A percentile compares a stretch with the other conserved stretches of the same genome.
Evolutionary conservation across 345 rosid genomes (phyloP).

Genomic region (Arabis hirsuta): DNA sequence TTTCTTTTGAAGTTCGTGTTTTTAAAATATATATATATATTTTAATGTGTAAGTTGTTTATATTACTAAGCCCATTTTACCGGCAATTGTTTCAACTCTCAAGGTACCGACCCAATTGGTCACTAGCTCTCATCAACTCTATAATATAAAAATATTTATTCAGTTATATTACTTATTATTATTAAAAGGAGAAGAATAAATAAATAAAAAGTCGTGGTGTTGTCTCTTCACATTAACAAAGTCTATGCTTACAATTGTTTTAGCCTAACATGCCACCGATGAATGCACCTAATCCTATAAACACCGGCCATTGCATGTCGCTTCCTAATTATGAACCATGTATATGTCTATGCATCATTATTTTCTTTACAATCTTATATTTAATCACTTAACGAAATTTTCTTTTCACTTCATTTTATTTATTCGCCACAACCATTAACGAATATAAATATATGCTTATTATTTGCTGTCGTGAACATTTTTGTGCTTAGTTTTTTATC

Average conservation of each 20-base stretch:
- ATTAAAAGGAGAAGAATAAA: not conserved
- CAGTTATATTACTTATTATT: conserved; percentile 10
- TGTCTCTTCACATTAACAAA: conserved; percentile 42
- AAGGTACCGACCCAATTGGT: conserved; percentile 10
- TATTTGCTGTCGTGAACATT: conserved; percentile 42
- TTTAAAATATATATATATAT: too few relatives aligned
- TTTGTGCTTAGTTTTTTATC: conserved; percentile 35
- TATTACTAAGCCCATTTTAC: conserved; percentile 4
- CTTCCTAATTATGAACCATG: conserved; percentile 42
- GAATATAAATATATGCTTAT: conserved; percentile 19
- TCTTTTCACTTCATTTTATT: not conserved
- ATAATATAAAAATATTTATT: not conserved
- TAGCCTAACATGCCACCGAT: conserved; percentile 50
- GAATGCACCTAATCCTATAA: conserved; percentile 45
- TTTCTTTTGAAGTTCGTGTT: too few relatives aligned
- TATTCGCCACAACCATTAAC: conserved; percentile 28
- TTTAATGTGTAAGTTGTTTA: conserved; percentile 3
- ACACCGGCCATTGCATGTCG: conserved; percentile 46
- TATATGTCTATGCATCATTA: conserved; percentile 34
- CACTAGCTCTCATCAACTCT: conserved; percentile 34
- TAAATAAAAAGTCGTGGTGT: conserved; percentile 30
- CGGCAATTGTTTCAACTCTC: conserved; percentile 9
- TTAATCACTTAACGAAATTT: conserved; percentile 12
- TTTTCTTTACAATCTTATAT: conserved; percentile 20
- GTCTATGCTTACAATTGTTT: conserved; percentile 34